A percentile compares a stretch with the other conserved stretches of the same genome.
phyloP scores from a whole-genome alignment of 768 basidiomycete species.

The Hericium erinaceus region DNA sequence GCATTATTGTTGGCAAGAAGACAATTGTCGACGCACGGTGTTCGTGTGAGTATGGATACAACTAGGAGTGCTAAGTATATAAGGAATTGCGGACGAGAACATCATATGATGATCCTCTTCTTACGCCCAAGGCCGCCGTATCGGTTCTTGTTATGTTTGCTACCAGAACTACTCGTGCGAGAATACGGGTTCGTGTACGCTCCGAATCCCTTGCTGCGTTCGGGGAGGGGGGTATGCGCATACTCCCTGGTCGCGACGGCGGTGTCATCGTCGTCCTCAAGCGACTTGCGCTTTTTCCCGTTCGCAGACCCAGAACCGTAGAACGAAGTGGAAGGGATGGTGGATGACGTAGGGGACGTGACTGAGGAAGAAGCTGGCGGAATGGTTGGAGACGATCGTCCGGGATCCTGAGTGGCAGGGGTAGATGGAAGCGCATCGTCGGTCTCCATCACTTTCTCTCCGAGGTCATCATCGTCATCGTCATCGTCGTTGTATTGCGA shows the following conservation, averaged over 20 bases:
- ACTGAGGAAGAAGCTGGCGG: constrained; percentile 3
- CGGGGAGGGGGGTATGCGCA: background rate
- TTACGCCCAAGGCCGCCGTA: constrained; percentile 17
- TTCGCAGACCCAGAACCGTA: constrained; percentile 8
- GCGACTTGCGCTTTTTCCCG: constrained; percentile 33
- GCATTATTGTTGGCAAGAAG: constrained; percentile 2
- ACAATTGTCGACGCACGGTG: background rate
- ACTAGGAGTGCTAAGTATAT: background rate
- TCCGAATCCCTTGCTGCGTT: background rate
- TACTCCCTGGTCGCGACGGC: background rate
- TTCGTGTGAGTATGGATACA: constrained; percentile 1
- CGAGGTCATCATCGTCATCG: constrained; percentile 22
- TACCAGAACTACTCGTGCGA: background rate
- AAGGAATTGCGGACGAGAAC: background rate
- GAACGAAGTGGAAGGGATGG: constrained; percentile 6
- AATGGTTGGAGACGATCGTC: background rate
- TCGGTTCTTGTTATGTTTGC: constrained; percentile 20
- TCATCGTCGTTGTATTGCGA: constrained; percentile 35
- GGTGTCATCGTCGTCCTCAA: constrained; percentile 24
- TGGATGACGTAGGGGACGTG: background rate
- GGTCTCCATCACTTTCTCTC: constrained; percentile 18
- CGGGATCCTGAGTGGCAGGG: background rate
- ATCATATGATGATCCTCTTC: constrained; percentile 26
- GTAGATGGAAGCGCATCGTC: too few relatives aligned
- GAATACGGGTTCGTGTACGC: background rate